A percentile compares a stretch with the other conserved stretches of the same genome.
These are phyloP conservation scores for Tremellales sp. DNA, from an alignment of 1,284 basidiomycete genomes.

Conservation along the genomic window DNA sequence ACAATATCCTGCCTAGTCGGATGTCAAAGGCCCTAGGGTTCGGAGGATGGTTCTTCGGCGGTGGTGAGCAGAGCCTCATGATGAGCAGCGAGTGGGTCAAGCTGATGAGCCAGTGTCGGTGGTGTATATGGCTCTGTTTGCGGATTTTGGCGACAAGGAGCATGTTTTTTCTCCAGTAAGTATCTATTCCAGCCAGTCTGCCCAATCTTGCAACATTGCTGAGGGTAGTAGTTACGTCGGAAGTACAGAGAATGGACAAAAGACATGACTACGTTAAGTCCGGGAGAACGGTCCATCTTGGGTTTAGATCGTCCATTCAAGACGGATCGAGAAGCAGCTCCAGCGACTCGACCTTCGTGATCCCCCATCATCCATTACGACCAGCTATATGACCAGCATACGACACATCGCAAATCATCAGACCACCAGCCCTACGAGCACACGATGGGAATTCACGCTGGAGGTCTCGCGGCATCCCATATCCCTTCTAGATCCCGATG, in stretches of 20 bases:
- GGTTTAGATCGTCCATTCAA: constrained; percentile 12
- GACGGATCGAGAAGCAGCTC: neutral
- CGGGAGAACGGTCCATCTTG: constrained; percentile 23
- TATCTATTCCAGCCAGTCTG: neutral
- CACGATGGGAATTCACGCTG: no score
- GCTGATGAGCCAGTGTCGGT: neutral
- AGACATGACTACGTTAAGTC: constrained; percentile 27
- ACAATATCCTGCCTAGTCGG: constrained; percentile 22
- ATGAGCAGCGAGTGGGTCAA: neutral
- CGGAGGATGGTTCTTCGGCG: constrained; percentile 30
- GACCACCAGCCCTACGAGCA: no score
- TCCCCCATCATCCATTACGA: no score
- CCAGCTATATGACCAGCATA: no score
- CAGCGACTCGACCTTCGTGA: neutral
- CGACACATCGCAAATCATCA: no score
- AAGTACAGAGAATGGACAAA: constrained; percentile 19
- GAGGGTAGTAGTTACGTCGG: constrained; percentile 24
- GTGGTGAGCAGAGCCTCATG: constrained; percentile 6
- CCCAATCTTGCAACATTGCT: neutral
- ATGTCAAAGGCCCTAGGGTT: constrained; percentile 23
- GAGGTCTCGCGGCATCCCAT: no score
- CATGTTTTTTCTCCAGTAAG: constrained; percentile 48
- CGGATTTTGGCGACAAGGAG: constrained; percentile 42
- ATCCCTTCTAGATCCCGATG: no score
- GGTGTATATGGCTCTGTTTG: constrained; percentile 41